Base-by-base conservation (phyloP, 106 monocot species). In the Allium sativum region DNA sequence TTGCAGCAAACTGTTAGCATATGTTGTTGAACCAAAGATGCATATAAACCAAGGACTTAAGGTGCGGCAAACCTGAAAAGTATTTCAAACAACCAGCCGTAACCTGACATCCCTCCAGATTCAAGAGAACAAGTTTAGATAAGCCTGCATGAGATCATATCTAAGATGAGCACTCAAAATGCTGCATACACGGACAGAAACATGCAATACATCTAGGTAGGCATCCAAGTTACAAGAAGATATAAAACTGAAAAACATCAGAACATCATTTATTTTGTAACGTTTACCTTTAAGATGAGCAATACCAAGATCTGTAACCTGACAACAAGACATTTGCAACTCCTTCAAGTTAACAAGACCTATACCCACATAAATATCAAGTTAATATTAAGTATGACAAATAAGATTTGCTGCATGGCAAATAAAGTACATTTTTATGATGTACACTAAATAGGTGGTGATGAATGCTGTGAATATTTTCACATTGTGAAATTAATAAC, bases 71-170 rank as follows among this genome's bases (percentile, higher is more conserved):
- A 99, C 98, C 98, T 85, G 92, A 84, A 64, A 99, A 79, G 70
- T 58, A 78, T 55, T 76, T 79, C 76, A 99, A 63, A 62, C 87
- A 88, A 65, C 78, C 80, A 73, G 83, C 82, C 69, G 98, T 92
- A 6, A 99, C 78, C 22, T 73, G 83, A 59, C 92, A 99, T 58
- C 98, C 98, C 67, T 92, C 98, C 81, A 99, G 78, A 75, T 99
- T 86, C 59, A 99, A 70, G 44, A 77, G 71, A 51, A 64, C 52
- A 66, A 99, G 82, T 58, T 99, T 83, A 17, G 59, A 54, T 56
- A 99, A 75, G 70, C 74, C 98, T 99, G 76, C 17, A 67, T 53
- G 21, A 13, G 64, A 55, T 12, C 31, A 74, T 12, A 67, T 45
- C 9, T 48, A 42, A 22, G 22, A 52, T 7, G 2, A 48, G 45